phyloP scores from a whole-genome alignment of 108 stramenopile species.

The Skeletonema marinoi region DNA sequence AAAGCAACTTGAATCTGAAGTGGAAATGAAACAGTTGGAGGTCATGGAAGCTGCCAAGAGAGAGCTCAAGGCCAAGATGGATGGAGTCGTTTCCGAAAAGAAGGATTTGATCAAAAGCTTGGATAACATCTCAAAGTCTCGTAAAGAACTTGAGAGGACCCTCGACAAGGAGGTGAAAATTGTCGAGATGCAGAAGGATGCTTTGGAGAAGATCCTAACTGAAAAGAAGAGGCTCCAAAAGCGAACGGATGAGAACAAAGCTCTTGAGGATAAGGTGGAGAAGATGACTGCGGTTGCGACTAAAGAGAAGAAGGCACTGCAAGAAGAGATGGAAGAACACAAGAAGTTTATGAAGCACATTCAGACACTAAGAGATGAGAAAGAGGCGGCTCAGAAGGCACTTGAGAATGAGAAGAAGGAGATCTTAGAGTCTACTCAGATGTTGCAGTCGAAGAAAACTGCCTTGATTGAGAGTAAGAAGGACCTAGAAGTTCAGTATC shows the following conservation, averaged over 20 bases:
- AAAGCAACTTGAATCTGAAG: neutral
- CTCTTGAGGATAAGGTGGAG: constrained; percentile 40
- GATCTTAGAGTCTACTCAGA: constrained; percentile 17
- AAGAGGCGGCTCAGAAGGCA: constrained; percentile 18
- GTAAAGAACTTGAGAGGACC: constrained; percentile 20
- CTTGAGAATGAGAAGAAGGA: constrained; percentile 29
- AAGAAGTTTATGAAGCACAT: constrained; percentile 36
- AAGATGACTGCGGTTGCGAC: constrained; percentile 32
- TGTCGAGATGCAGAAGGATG: constrained; percentile 28
- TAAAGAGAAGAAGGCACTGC: constrained; percentile 38
- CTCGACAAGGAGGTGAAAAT: constrained; percentile 39
- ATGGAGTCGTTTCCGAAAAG: constrained; percentile 24
- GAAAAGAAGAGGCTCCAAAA: constrained; percentile 29
- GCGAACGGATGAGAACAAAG: constrained; percentile 42
- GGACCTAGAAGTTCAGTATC: constrained; percentile 19
- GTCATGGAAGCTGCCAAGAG: neutral
- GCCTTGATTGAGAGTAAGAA: constrained; percentile 29
- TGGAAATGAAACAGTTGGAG: constrained; percentile 20
- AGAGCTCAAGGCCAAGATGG: constrained; percentile 15
- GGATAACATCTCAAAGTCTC: constrained; percentile 19
- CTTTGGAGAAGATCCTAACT: constrained; percentile 24
- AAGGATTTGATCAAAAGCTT: constrained; percentile 33
- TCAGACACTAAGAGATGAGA: neutral
- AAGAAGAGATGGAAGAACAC: constrained; percentile 34
- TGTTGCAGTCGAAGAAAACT: constrained; percentile 26